Percentiles rank a stretch among this genome's conserved stretches.
These are phyloP conservation scores for Acorus calamus DNA, from an alignment of 106 monocot species.

Conservation along the genomic window DNA sequence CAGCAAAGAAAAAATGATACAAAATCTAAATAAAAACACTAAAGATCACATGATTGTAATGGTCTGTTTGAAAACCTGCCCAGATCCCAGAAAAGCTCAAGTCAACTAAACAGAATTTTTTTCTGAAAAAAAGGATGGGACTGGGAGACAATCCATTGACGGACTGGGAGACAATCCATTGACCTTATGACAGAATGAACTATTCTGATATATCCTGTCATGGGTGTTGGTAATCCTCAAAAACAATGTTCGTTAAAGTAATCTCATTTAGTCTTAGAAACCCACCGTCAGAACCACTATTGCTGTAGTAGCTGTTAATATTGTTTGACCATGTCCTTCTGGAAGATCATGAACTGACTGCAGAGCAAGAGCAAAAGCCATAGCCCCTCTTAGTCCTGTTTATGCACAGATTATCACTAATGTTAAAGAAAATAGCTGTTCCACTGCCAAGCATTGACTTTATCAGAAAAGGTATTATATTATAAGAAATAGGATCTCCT, in stretches of 20 bases:
- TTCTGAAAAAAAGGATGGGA: no score
- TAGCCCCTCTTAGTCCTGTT: constrained; percentile 95
- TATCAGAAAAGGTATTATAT: neutral
- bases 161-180: no score
- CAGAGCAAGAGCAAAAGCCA: constrained; percentile 99
- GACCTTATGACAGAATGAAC: no score
- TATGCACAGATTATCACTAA: neutral
- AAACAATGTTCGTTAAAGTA: no score
- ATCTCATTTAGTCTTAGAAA: neutral
- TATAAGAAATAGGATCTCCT: neutral
- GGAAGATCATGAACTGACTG: constrained; percentile 96
- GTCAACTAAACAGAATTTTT: no score
- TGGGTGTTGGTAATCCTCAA: neutral
- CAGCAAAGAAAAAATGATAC: no score
- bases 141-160: no score
- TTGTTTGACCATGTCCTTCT: constrained; percentile 92
- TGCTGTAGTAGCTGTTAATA: constrained; percentile 90
- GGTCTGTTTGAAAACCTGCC: no score
- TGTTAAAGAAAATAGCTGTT: neutral
- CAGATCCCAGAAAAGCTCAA: no score
- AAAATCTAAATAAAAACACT: no score
- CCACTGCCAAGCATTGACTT: neutral
- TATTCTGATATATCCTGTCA: no score
- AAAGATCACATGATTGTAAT: no score
- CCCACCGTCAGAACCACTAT: constrained; percentile 91